phyloP scores from a whole-genome alignment of 345 rosid genomes.

The Arabidopsis arenosa region DNA sequence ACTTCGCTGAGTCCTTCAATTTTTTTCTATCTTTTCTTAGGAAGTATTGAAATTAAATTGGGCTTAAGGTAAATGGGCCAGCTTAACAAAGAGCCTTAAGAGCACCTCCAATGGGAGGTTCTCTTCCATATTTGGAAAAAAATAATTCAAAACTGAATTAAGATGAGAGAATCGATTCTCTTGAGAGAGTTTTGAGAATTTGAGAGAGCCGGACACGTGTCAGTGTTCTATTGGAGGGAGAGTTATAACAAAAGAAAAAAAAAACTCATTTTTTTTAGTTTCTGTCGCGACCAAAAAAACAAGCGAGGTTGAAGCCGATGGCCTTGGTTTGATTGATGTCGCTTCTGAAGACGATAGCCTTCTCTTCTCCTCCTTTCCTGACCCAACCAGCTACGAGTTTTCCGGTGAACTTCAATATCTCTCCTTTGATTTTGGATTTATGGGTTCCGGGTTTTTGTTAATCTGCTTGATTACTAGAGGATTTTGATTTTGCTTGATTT shows the following conservation, averaged over 20 bases:
- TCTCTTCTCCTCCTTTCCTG: conserved; percentile 55
- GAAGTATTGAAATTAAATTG: neutral
- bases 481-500: too few species aligned
- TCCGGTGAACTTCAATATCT: conserved; percentile 15
- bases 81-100: neutral
- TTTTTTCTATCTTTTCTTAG: neutral
- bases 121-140: too few species aligned
- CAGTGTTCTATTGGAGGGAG: too few species aligned
- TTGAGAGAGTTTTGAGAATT: too few species aligned
- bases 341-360: conserved; percentile 89
- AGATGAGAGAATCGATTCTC: too few species aligned
- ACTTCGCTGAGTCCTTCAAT: neutral
- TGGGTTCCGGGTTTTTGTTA: conserved; percentile 9
- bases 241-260: too few species aligned
- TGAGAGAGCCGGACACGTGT: too few species aligned
- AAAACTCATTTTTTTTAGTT: too few species aligned
- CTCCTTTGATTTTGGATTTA: conserved; percentile 11
- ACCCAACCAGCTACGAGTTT: conserved; percentile 42
- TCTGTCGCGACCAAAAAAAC: conserved; percentile 36
- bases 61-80: neutral
- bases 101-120: too few species aligned
- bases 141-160: too few species aligned
- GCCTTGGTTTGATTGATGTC: conserved; percentile 79
- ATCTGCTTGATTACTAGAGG: neutral
- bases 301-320: conserved; percentile 49